Base-by-base conservation (phyloP, 2,329 filamentous ascomycete genomes). In the Pseudogymnoascus sp. region DNA sequence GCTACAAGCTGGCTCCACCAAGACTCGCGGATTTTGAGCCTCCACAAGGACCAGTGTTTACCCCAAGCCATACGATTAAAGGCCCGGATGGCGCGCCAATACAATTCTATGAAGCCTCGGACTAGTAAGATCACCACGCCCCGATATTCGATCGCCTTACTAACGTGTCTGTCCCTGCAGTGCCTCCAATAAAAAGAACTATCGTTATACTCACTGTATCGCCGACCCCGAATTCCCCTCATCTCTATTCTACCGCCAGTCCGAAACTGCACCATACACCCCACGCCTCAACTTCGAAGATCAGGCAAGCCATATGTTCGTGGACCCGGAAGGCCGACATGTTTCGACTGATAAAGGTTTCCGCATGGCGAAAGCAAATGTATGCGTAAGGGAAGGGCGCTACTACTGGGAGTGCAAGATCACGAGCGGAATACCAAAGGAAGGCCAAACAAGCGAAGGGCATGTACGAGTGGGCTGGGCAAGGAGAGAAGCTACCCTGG, bases 321-420 rank as follows among this genome's bases (percentile, higher is more conserved):
- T 97, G 70, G 88, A 91, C 69, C 83, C 84, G 64, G 81, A 84
- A 37, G 91, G 87, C 6, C 83, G 82, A 18, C 85, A 91, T 57
- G 84, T 97, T 60, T 96, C 90, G 0, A 96, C 94, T 12, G 87
- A 93, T 67, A 96, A 96, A 74, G 92, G 94, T 7, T 97, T 94
- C 80, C 84, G 95, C 62, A 94, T 93, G 80, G 88, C 89, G 2
- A 85, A 93, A 38, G 91, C 90, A 11, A 99, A 99, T 69, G 88
- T 97, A 0, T 91, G 89, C 22, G 89, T 92, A 4, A 82, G 94
- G 50, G 90, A 97, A 74, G 94, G 94, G 0, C 84, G 89, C 33
- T 91, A 90, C 79, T 99, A 95, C 74, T 99, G 91, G 80, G 94
- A 99, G 75, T 91, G 93, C 74, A 92, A 89, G 70, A 85, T 99